Evolutionary conservation across 2,329 filamentous ascomycete species (phyloP), one percentile per base, ranked within the genome.

Genomic region (Fusarium camptoceras): DNA sequence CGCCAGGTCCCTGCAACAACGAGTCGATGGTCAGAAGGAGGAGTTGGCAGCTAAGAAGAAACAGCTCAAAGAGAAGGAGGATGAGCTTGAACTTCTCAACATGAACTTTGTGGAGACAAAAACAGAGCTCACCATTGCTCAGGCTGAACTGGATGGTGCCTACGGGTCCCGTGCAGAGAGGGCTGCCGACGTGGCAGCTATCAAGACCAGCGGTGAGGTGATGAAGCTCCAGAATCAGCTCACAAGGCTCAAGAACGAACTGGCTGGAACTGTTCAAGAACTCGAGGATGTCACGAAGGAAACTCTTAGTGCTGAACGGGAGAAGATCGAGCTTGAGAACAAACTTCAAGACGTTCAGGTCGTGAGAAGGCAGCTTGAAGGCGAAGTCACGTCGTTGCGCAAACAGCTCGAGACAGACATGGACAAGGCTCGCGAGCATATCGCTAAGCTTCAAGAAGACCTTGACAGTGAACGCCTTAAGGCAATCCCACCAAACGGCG

Each of bases 111-210:
- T 86, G 34, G 86, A 89, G 78, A 82, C 87, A 75, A 89, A 89
- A 82, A 89, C 87, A 55, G 87, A 89, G 73, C 81, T 88, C 63
- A 88, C 87, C 47, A 84, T 89, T 72, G 85, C 86, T 53, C 85
- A 87, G 74, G 88, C 88, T 20, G 88, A 90, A 77, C 83, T 90
- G 30, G 88, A 90, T 68, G 86, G 86, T 59, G 87, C 87, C 27
- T 89, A 89, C 75, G 87, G 87, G 60, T 84, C 85, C 60, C 84
- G 87, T 63, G 84, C 86, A 61, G 84, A 89, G 78, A 86, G 88
- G 24, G 87, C 87, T 22, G 85, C 85, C 15, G 87, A 89, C 69
- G 84, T 85, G 22, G 87, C 87, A 2, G 85, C 85, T 47, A 79
- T 85, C 71, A 86, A 87, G 77, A 83, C 79, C 59, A 81, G 80